Evolutionary conservation across 2,329 filamentous ascomycete genomes (phyloP).

Genomic region (Penicillium sp.): DNA sequence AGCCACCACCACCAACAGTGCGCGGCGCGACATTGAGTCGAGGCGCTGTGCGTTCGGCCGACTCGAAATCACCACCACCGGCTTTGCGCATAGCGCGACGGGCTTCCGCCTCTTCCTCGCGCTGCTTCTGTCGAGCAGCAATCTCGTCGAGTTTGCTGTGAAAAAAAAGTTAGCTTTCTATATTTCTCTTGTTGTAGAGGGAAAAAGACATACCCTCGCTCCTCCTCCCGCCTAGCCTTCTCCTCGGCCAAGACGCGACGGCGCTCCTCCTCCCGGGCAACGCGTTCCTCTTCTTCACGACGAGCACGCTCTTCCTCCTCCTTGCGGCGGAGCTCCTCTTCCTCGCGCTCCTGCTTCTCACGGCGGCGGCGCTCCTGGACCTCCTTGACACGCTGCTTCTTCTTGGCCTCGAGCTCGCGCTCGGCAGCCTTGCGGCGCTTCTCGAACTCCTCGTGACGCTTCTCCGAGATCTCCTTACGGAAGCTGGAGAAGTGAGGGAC

Average conservation of each 20-base stretch:
- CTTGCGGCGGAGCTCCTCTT: conserved; percentile 67
- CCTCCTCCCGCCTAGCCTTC: conserved; percentile 55
- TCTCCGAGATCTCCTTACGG: conserved; percentile 73
- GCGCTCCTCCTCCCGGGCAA: conserved; percentile 71
- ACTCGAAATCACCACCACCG: conserved; percentile 40
- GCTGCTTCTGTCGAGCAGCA: conserved; percentile 64
- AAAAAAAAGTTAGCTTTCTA: conserved; percentile 32
- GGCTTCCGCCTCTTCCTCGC: conserved; percentile 83
- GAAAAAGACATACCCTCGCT: conserved; percentile 49
- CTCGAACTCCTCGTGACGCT: conserved; percentile 92
- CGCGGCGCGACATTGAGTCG: conserved; percentile 52
- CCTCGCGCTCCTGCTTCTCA: conserved; percentile 79
- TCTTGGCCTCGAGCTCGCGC: conserved; percentile 87
- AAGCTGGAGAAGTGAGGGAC: conserved; percentile 81
- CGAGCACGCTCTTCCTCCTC: conserved; percentile 82
- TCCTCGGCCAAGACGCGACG: conserved; percentile 69
- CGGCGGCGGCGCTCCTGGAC: conserved; percentile 74
- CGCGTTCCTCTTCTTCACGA: conserved; percentile 80
- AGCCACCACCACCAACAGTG: conserved; percentile 46
- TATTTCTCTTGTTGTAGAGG: background rate
- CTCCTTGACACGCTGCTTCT: conserved; percentile 80
- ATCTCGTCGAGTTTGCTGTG: conserved; percentile 58
- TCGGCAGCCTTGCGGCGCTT: conserved; percentile 87
- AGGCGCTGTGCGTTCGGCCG: conserved; percentile 49
- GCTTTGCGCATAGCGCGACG: conserved; percentile 64